Base-by-base conservation (phyloP, 441 rosid genomes). In the Eutrema salsugineum region DNA sequence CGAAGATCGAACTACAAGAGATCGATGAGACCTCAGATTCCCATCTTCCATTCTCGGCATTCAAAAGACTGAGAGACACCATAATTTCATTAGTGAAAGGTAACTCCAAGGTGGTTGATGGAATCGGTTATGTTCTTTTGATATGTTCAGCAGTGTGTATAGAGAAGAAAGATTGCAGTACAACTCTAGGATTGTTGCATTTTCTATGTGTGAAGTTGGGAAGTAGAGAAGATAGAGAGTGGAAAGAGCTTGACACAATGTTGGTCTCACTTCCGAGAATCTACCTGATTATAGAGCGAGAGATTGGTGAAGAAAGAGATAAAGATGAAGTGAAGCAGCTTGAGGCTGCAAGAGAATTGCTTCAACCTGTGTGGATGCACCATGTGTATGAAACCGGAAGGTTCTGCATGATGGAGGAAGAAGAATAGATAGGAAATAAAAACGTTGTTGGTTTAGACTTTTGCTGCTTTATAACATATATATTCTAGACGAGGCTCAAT, bases 291-390 rank as follows among this genome's bases (percentile, higher is more conserved):
- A 82, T 93, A 0, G 97, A 91, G 79, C 79, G 69, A 78, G 87
- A 87, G 72, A 73, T 86, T 11, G 89, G 85, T 64, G 95, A 86
- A 73, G 80, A 77, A 62, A 78, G 50, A 19, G 55, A 77, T 9
- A 88, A 82, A 63, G 83, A 83, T 50, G 79, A 68, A 50, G 75
- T 59, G 36, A 82, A 77, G 70, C 79, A 63, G 69, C 64, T 96
- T n/a, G 67, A 58, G 11, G 50, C 70, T 5, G 85, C 90, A 36
- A 88, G 82, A 76, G 81, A 68, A 8, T 76, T 93, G 87, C 97
- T 95, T 40, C 87, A 88, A 70, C 97, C 97, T 70, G 80, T 93
- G 69, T 95, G 98, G 99, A 71, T 84, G 78, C 85, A 91, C 73
- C 97, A 93, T 82, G 80, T 86, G 62, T 86, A 85, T 79, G 97